These are phyloP conservation scores for Bromus sterilis DNA, from an alignment of 176 grass and related monocot species.

Conservation along the genomic window DNA sequence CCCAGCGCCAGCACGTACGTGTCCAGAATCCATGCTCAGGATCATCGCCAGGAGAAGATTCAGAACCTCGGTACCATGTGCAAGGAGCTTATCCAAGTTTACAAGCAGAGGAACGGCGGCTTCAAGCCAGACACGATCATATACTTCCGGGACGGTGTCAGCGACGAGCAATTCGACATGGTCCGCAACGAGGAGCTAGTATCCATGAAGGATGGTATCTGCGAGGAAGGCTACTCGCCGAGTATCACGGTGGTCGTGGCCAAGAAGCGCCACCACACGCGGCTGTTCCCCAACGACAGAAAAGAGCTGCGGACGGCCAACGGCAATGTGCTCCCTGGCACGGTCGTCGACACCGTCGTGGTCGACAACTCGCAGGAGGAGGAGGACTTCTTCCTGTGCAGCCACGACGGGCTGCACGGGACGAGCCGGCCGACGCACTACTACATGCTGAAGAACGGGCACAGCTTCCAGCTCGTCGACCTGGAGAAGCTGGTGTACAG, in stretches of 20 bases:
- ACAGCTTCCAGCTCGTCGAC: slow-evolving; percentile 31
- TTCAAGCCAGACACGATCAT: slow-evolving; percentile 39
- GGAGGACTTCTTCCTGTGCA: slow-evolving; percentile 55
- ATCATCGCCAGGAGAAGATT: slow-evolving; percentile 34
- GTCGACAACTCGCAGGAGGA: slow-evolving; percentile 20
- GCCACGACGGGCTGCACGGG: slow-evolving; percentile 39
- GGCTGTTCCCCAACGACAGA: slow-evolving; percentile 35
- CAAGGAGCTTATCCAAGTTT: slow-evolving; percentile 29
- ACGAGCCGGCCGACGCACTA: slow-evolving; percentile 58
- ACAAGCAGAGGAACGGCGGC: neutral
- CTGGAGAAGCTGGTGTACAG: slow-evolving; percentile 50
- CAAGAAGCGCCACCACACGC: slow-evolving; percentile 51
- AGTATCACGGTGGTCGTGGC: slow-evolving; percentile 52
- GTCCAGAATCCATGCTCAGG: slow-evolving; percentile 29
- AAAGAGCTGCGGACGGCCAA: neutral
- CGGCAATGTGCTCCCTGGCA: slow-evolving; percentile 42
- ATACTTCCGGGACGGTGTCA: slow-evolving; percentile 64
- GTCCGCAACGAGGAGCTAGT: slow-evolving; percentile 37
- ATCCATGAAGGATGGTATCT: slow-evolving; percentile 23
- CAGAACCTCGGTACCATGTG: slow-evolving; percentile 29
- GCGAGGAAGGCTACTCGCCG: slow-evolving; percentile 29
- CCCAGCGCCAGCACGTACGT: slow-evolving; percentile 31
- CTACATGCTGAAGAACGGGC: slow-evolving; percentile 35
- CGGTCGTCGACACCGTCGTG: slow-evolving; percentile 40
- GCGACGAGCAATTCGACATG: slow-evolving; percentile 48